Base-by-base conservation (phyloP, 306 rosid species). In the Fragaria ananassa region DNA sequence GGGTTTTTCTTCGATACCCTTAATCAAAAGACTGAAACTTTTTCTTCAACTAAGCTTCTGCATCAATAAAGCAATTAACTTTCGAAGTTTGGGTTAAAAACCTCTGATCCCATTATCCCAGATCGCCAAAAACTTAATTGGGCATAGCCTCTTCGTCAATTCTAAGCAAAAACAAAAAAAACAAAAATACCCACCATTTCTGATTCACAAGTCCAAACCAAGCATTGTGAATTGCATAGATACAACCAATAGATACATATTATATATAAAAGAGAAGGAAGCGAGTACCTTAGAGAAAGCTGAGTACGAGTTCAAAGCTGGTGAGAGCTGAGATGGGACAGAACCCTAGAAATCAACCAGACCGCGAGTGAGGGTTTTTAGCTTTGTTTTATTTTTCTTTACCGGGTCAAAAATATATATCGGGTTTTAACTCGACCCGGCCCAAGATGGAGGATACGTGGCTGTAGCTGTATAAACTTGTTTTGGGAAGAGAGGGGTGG, bases 311-410 rank as follows among this genome's bases (percentile, higher is more conserved):
- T 42, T 41, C 54, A 10, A 35, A 56, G 51, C 42, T 73, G 4
- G 27, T 57, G 41, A 39, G 3, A 73, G 54, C 42, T 57, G 68
- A 73, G 67, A 25, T 41, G 15, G 66, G 56, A 8, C 21, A 54
- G 62, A 58, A 72, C 66, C 76, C 76, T 39, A 39, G 67, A 39
- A 62, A 54, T 51, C 11, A 9, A 18, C 18, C 21, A 27, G 51
- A 54, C 66, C 8, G 68, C 67, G 41, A 61, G n/a, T 7, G 53
- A 47, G 68, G 66, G 46, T 13, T 72, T 72, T 73, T 72, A 57
- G 64, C 15, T 21, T 61, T 23, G 13, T 10, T 58, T 23, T 58
- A 15, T 58, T 58, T 58, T 21, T 58, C 34, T 23, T 25, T 11
- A 23, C 64, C 64, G 64, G 64, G 64, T 58, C 62, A 0, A 56